Percentiles rank a stretch among this genome's conserved stretches.
These are phyloP conservation scores for Excoecaria cochinchinensis DNA, from an alignment of 345 rosid species.

Conservation along the genomic window DNA sequence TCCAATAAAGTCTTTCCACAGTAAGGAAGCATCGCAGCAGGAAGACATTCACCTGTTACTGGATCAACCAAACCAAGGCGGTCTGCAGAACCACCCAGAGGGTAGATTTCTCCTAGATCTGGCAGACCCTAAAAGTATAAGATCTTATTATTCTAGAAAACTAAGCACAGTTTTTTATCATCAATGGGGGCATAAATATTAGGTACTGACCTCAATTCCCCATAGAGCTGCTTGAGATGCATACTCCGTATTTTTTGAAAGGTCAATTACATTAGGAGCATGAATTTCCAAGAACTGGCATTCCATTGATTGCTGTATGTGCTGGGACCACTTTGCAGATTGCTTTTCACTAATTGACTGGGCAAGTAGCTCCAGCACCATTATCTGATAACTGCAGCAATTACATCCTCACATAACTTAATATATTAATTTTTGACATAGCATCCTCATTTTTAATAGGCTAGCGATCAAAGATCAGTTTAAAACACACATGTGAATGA, in stretches of 20 bases:
- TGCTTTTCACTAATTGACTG: conserved; percentile 48
- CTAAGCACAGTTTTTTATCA: background rate
- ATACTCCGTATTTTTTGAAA: conserved; percentile 59
- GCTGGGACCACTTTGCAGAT: conserved; percentile 39
- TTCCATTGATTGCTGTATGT: conserved; percentile 44
- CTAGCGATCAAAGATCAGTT: background rate
- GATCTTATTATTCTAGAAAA: conserved; percentile 48
- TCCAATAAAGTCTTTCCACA: conserved; percentile 91
- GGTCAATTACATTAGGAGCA: conserved; percentile 71
- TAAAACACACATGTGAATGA: background rate
- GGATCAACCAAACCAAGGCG: conserved; percentile 83
- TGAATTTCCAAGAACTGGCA: conserved; percentile 71
- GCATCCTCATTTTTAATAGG: background rate
- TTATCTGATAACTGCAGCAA: conserved; percentile 74
- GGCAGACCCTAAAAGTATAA: conserved; percentile 78
- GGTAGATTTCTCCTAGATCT: conserved; percentile 90
- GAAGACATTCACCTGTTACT: conserved; percentile 85
- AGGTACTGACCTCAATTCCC: conserved; percentile 79
- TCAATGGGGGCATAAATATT: conserved; percentile 16
- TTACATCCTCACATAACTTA: background rate
- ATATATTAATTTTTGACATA: background rate
- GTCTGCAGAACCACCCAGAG: conserved; percentile 89
- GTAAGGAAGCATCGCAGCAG: conserved; percentile 95
- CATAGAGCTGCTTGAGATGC: conserved; percentile 90
- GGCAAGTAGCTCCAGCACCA: conserved; percentile 75